Conservation (phyloP, 345 rosid genomes). For the Lepidium didymum region DNA sequence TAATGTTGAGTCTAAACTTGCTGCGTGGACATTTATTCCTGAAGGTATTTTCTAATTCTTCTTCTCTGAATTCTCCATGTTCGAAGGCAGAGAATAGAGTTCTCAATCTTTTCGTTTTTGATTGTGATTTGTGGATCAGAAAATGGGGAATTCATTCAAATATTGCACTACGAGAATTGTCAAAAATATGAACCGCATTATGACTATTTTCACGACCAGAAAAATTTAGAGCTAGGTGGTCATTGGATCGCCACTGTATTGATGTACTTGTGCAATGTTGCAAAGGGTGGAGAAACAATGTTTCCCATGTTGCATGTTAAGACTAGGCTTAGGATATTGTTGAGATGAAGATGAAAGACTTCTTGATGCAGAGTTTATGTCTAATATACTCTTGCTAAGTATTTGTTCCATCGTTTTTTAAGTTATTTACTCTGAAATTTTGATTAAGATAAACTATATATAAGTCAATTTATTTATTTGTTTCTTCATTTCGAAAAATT, state of each 20-base stretch:
- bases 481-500: no score
- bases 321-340: no score
- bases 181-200: constrained; percentile 90
- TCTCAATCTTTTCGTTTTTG: constrained; percentile 7
- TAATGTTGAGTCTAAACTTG: constrained; percentile 59
- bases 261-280: constrained; percentile 79
- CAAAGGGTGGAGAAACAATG: constrained; percentile 82
- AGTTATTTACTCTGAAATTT: no score
- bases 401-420: no score
- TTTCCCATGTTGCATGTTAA: constrained; percentile 64
- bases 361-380: no score
- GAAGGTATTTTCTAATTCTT: constrained; percentile 33
- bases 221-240: constrained; percentile 59
- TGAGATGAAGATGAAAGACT: no score
- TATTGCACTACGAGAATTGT: constrained; percentile 81
- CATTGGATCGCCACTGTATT: constrained; percentile 82
- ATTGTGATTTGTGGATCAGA: constrained; percentile 41
- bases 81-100: no score
- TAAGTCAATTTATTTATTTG: no score
- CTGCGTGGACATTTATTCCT: constrained; percentile 96
- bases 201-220: constrained; percentile 68
- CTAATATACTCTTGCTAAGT: no score
- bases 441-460: no score
- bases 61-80: not conserved
- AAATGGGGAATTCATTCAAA: constrained; percentile 82